Evolutionary conservation across 2,329 filamentous ascomycete genomes (phyloP), one percentile per base, ranked within the genome.

Genomic region (Nemania diffusa): DNA sequence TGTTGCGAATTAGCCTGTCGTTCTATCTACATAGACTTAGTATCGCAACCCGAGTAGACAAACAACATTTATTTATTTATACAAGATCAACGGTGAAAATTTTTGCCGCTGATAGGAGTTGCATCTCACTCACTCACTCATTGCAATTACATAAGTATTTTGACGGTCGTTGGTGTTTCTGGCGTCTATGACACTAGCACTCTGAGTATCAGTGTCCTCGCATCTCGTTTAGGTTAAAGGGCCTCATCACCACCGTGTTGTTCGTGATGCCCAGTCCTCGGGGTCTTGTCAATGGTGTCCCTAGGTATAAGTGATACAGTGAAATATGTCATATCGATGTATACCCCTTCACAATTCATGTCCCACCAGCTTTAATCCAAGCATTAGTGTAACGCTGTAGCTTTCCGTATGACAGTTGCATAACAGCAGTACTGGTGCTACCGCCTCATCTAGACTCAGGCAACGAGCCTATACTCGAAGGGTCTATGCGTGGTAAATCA

Each of bases 361-460:
- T 42, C 34, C 46, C 40, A 48, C 11, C 27, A 29, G 32, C 40
- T 17, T 56, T 15, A 20, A 61, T 32, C 37, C 24, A 65, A 59
- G 56, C 44, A 48, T 42, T 11, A n/a, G 57, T 55, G 61, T n/a
- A 9, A 32, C 29, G 9, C 9, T 32, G 29, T 32, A 32, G 11
- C 34, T 6, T 15, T 15, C 34, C 15, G 11, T 40, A 40, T 7
- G 34, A 40, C 50, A 3, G 57, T 37, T 32, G 29, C 32, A 32
- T 40, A 50, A 37, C 24, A 20, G 13, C 15, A 34, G 7, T 46
- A 42, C 26, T 65, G 2, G 52, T 65, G 52, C 37, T 46, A 55
- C 65, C 26, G 32, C 42, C 3, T 11, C 20, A 46, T 22, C 42
- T 46, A 46, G 2, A 46, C 42, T 4, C 24, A 7, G 20, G 42